These are phyloP conservation scores for Pleurotus djamor DNA, from an alignment of 768 basidiomycete genomes.

Conservation along the genomic window DNA sequence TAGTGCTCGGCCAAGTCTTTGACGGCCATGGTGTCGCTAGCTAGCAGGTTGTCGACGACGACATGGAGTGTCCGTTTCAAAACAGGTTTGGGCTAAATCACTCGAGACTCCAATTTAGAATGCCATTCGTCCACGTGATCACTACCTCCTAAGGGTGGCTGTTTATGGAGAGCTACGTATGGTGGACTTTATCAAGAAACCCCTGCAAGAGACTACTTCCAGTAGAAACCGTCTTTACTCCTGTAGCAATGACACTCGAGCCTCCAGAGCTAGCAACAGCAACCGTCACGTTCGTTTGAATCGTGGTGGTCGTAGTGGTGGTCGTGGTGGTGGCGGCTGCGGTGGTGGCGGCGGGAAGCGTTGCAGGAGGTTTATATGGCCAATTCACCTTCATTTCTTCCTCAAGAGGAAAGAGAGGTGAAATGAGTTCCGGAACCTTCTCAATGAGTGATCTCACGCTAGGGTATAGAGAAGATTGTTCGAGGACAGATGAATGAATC, in stretches of 20 bases:
- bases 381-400: conserved; percentile 44
- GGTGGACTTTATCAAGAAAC: background rate
- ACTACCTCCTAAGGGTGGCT: background rate
- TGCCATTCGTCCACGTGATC: background rate
- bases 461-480: conserved; percentile 34
- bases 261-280: no score
- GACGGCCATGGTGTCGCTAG: conserved; percentile 22
- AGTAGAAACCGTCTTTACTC: no score
- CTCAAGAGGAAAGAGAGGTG: conserved; percentile 48
- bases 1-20: conserved; percentile 31
- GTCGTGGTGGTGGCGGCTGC: background rate
- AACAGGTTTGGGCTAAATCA: background rate
- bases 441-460: conserved; percentile 31
- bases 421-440: conserved; percentile 42
- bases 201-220: background rate
- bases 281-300: background rate
- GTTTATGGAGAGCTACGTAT: background rate
- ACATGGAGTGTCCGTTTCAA: background rate
- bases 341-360: background rate
- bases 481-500: conserved; percentile 58
- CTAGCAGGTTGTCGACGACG: conserved; percentile 12
- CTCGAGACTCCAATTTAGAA: background rate
- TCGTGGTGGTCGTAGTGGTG: background rate
- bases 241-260: no score
- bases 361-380: conserved; percentile 30